Conservation (phyloP, 257 asterid genomes). For the Solanum megistacrolobum region DNA sequence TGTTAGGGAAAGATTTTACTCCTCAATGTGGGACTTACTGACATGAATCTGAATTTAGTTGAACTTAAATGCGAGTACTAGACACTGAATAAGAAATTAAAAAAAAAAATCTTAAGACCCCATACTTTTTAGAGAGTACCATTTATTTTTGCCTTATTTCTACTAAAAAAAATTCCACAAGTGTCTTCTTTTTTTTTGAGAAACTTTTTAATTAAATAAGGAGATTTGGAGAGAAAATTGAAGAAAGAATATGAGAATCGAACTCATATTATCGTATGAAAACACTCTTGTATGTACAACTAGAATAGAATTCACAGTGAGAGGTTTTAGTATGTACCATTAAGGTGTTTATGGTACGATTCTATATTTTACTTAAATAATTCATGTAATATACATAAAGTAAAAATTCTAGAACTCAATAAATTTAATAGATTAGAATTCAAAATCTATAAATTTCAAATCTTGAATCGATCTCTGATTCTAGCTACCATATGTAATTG, state of each 20-base stretch:
- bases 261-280: background rate
- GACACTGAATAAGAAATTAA: background rate
- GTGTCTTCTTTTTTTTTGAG: rapidly evolving
- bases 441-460: background rate
- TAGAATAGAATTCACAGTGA: background rate
- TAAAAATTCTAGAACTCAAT: rapidly evolving
- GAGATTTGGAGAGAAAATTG: background rate
- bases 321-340: background rate
- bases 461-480: background rate
- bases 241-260: background rate
- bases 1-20: too few species aligned
- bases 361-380: background rate
- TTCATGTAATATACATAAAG: background rate
- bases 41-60: too few species aligned
- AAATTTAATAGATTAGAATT: background rate
- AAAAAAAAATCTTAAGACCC: too few species aligned
- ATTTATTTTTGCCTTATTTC: background rate
- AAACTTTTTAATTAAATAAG: background rate
- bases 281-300: background rate
- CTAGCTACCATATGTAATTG: background rate
- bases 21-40: rapidly evolving
- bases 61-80: too few species aligned
- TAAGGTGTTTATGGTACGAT: background rate
- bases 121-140: background rate
- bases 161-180: too few species aligned